Base-by-base conservation (phyloP, 2,329 filamentous ascomycete genomes). In the Botrytis tulipae region DNA sequence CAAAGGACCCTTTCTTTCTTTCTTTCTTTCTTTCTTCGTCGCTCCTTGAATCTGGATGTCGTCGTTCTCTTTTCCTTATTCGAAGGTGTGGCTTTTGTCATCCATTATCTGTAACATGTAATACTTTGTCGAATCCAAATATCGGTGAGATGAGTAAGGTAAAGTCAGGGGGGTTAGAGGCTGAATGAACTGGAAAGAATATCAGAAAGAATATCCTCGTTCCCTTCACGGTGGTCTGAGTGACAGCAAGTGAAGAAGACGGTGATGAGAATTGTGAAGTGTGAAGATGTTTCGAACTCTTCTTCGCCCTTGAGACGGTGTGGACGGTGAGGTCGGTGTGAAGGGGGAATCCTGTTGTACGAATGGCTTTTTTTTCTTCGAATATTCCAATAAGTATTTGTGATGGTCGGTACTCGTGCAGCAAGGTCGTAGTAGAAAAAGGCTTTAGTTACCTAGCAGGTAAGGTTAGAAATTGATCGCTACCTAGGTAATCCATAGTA, bases 401-500 rank as follows among this genome's bases (percentile, higher is more conserved):
- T 42, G 60, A 57, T 29, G 51, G n/a, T 29, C 16, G n/a, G 51
- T 57, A 57, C 51, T 57, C 14, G 51, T 29, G 51, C 51, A 57
- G 51, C 2, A 57, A 57, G 51, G 51, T 29, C 6, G 51, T 40
- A 3, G 35, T n/a, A 35, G n/a, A 59, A 22, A 59, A 42, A 42
- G 60, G 25, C 25, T 62, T 62, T 57, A 57, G 51, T 57, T 8
- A 32, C n/a, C 51, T 29, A n/a, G 51, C 29, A n/a, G 35, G 22
- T 42, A 40, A 42, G 60, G 35, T 42, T 62, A 4, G 51, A 40
- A 40, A 62, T 62, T 62, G 60, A 61, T 42, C 60, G 60, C 60
- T 62, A n/a, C 59, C 59, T 62, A 62, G 59, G 59, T 62, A 57
- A n/a, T n/a, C n/a, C n/a, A n/a, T n/a, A n/a, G n/a, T 62, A 57